Percentiles rank a stretch among this genome's conserved stretches.
These are phyloP conservation scores for Aspergillus piperis DNA, from an alignment of 2,329 filamentous ascomycete genomes.

Conservation along the genomic window DNA sequence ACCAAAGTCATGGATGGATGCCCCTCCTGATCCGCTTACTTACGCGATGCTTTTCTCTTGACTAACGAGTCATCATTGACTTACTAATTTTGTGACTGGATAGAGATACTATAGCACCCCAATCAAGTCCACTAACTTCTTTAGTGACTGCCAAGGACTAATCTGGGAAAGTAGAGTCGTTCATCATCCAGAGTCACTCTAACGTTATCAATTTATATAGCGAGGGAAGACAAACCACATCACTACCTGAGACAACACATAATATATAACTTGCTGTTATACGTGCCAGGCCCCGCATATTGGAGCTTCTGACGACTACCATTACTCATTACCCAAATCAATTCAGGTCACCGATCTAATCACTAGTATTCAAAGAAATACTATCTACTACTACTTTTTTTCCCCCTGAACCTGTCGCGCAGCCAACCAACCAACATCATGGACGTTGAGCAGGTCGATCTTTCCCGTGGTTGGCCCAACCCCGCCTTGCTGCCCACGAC, in stretches of 20 bases:
- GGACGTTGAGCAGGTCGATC: conserved; percentile 34
- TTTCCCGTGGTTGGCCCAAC: conserved; percentile 52
- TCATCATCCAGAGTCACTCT: background rate
- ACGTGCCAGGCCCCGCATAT: background rate
- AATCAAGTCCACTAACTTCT: background rate
- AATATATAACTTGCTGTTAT: too few relatives aligned
- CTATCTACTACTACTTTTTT: too few relatives aligned
- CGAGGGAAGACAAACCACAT: background rate
- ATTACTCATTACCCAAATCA: background rate
- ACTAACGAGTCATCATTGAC: background rate
- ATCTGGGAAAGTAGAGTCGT: background rate
- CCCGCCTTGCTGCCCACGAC: conserved; percentile 65
- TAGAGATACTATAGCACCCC: background rate
- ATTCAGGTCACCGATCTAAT: background rate
- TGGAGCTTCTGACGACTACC: background rate
- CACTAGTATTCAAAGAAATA: too few relatives aligned
- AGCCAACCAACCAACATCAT: background rate
- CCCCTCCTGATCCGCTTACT: background rate
- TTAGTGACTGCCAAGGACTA: background rate
- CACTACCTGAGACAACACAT: too few relatives aligned
- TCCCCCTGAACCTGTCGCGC: too few relatives aligned
- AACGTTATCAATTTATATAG: background rate
- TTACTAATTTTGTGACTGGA: background rate
- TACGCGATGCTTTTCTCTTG: background rate
- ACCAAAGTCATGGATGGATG: too few relatives aligned